These are phyloP conservation scores for Trametes gibbosa DNA, from an alignment of 768 basidiomycete species.

Conservation along the genomic window DNA sequence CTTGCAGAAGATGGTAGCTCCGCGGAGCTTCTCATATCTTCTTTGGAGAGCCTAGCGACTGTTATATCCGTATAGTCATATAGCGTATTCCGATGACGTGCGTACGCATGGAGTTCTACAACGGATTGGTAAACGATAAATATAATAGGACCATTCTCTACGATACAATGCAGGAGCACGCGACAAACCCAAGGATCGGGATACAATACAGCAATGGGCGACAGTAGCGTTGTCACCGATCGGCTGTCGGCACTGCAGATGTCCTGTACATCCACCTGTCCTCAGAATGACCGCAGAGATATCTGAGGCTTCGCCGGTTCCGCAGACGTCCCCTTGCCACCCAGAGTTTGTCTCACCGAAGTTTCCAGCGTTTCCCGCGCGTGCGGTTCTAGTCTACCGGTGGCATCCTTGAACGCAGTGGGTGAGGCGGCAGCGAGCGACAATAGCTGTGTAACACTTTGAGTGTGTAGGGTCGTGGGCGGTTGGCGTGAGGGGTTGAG, in stretches of 20 bases:
- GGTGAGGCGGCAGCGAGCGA: conserved; percentile 71
- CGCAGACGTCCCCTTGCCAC: conserved; percentile 35
- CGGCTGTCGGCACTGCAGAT: too few species aligned
- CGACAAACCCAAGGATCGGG: too few species aligned
- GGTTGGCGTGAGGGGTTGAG: conserved; percentile 50
- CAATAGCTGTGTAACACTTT: conserved; percentile 66
- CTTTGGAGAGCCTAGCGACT: not conserved
- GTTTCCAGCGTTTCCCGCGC: conserved; percentile 67
- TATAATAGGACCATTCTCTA: too few species aligned
- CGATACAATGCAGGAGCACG: too few species aligned
- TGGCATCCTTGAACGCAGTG: conserved; percentile 80
- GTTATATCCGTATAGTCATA: not conserved
- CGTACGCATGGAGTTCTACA: too few species aligned
- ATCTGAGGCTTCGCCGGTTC: conserved; percentile 67
- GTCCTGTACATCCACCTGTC: not conserved
- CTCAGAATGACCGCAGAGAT: conserved; percentile 67
- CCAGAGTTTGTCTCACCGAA: conserved; percentile 74
- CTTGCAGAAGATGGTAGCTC: not conserved
- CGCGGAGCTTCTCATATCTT: not conserved
- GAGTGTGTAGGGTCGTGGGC: conserved; percentile 46
- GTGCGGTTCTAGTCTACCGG: conserved; percentile 57
- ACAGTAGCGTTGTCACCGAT: too few species aligned
- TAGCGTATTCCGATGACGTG: too few species aligned
- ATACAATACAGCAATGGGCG: too few species aligned
- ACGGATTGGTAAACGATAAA: too few species aligned